Percentiles rank a stretch among this genome's conserved stretches.
These are phyloP conservation scores for Globisporangium radiosum DNA, from an alignment of 352 stramenopile genomes.

Conservation along the genomic window DNA sequence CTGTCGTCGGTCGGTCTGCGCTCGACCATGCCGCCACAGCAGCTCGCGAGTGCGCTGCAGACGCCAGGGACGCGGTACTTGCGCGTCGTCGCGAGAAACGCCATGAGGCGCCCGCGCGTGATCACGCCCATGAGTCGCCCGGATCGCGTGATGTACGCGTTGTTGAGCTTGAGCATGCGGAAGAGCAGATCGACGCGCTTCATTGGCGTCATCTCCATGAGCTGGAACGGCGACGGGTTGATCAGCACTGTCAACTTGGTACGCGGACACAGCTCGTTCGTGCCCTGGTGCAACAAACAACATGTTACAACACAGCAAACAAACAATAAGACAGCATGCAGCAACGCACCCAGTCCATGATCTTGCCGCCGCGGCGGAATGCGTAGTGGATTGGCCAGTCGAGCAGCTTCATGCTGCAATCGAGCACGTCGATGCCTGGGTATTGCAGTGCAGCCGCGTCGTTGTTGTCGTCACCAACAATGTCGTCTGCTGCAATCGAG, in stretches of 20 bases:
- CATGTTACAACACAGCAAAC: conserved; percentile 4
- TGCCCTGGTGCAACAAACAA: conserved; percentile 14
- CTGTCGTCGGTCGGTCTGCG: not conserved
- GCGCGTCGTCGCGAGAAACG: conserved; percentile 61
- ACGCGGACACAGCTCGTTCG: conserved; percentile 51
- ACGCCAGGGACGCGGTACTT: conserved; percentile 57
- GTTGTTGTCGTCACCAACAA: too few relatives aligned
- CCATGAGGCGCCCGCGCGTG: conserved; percentile 72
- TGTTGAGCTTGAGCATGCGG: conserved; percentile 87
- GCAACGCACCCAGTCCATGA: conserved; percentile 61
- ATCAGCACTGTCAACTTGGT: conserved; percentile 71
- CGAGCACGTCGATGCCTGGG: conserved; percentile 7
- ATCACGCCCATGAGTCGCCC: conserved; percentile 75
- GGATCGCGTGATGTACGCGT: conserved; percentile 80
- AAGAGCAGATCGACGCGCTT: conserved; percentile 81
- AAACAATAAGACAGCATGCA: not conserved
- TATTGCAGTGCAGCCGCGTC: conserved; percentile 11
- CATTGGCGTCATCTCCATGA: conserved; percentile 84
- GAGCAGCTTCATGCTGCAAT: conserved; percentile 22
- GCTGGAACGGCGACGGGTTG: conserved; percentile 70
- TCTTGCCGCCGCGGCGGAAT: conserved; percentile 56
- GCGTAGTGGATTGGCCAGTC: conserved; percentile 63
- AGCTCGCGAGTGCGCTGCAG: conserved; percentile 31
- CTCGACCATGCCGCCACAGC: conserved; percentile 8
- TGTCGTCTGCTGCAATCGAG: not conserved